Evolutionary conservation across 495 filamentous ascomycete genomes (phyloP).

Genomic region (Penicillium bovifimosum): DNA sequence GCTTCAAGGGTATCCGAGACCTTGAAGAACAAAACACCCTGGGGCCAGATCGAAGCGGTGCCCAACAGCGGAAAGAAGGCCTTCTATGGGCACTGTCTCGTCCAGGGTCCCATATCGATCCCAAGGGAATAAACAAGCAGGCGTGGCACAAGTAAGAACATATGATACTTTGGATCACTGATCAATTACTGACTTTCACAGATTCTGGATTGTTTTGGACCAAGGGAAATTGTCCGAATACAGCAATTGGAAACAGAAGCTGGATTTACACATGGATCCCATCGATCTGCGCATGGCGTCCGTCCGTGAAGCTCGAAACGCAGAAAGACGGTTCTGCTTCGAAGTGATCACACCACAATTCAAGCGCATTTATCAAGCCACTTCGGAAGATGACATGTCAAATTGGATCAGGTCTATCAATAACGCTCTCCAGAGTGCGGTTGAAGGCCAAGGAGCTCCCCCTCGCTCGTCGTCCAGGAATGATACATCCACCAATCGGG

Average conservation of each 20-base stretch:
- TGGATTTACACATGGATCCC: conserved; percentile 96
- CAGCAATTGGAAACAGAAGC: conserved; percentile 97
- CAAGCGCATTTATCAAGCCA: conserved; percentile 95
- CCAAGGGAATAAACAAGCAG: conserved; percentile 90
- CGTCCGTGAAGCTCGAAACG: conserved; percentile 88
- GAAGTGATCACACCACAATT: conserved; percentile 97
- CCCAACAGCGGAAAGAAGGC: conserved; percentile 76
- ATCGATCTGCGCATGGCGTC: conserved; percentile 97
- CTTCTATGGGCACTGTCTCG: conserved; percentile 90
- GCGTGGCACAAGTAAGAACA: conserved; percentile 93
- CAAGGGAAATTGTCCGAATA: conserved; percentile 96
- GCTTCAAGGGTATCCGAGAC: conserved; percentile 85
- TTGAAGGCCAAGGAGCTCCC: conserved; percentile 67
- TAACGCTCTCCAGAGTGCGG: conserved; percentile 91
- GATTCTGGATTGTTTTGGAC: conserved; percentile 97
- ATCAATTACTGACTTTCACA: conserved; percentile 28
- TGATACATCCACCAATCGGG: conserved; percentile 58
- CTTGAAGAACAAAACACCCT: conserved; percentile 70
- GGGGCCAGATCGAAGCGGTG: conserved; percentile 39
- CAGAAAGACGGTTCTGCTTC: conserved; percentile 94
- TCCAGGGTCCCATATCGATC: conserved; percentile 91
- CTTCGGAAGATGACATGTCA: conserved; percentile 95
- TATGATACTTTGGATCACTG: conserved; percentile 12
- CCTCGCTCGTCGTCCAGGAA: conserved; percentile 37
- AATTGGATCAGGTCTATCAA: conserved; percentile 96